phyloP scores from a whole-genome alignment of 2,329 filamentous ascomycete species.

The Huntiella savannae region DNA sequence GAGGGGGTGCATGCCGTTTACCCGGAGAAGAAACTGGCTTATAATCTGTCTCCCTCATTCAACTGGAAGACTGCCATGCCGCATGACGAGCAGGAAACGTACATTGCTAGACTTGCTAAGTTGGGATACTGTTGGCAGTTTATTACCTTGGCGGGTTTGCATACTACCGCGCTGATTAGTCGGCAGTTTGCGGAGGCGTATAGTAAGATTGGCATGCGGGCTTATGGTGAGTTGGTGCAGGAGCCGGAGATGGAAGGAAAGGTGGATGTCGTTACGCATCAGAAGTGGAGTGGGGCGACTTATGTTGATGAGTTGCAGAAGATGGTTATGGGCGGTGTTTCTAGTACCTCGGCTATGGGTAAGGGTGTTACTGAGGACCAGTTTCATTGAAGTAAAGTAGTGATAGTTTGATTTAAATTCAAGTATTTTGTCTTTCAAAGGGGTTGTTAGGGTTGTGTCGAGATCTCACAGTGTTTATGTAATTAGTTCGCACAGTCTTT shows the following conservation, averaged over 20 bases:
- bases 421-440: not conserved
- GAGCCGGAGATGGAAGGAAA: constrained; percentile 87
- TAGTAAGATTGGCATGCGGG: constrained; percentile 70
- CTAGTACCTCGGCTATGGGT: constrained; percentile 87
- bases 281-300: constrained; percentile 94
- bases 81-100: constrained; percentile 82
- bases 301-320: constrained; percentile 90
- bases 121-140: constrained; percentile 99
- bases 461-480: no score
- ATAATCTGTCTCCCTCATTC: constrained; percentile 97
- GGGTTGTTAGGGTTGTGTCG: not conserved
- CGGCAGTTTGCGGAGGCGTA: constrained; percentile 77
- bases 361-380: constrained; percentile 96
- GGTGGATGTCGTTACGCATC: constrained; percentile 92
- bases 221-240: constrained; percentile 92
- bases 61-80: constrained; percentile 99
- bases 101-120: constrained; percentile 70
- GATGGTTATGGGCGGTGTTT: constrained; percentile 90
- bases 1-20: constrained; percentile 83
- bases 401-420: not conserved
- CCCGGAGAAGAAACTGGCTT: constrained; percentile 93
- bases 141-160: constrained; percentile 94
- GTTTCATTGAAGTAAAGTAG: constrained; percentile 38
- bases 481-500: not conserved
- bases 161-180: constrained; percentile 84